Evolutionary conservation across 1,284 basidiomycete genomes (phyloP).

Genomic region (Bjerkandera adusta): DNA sequence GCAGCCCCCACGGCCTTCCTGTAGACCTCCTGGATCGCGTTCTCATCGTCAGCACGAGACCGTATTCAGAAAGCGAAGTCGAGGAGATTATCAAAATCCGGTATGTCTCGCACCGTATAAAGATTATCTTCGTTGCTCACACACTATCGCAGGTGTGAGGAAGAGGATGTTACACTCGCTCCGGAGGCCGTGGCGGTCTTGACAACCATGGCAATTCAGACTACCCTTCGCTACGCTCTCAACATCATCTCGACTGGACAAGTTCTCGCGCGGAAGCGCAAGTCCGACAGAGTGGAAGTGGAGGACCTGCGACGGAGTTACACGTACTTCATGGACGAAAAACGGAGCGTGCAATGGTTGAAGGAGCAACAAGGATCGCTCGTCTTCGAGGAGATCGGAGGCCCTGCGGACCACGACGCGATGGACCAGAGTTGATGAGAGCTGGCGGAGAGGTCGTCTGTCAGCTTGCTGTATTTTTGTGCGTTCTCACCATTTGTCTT

Average conservation of each 20-base stretch:
- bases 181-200: slow-evolving; percentile 76
- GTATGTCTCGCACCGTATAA: slow-evolving; percentile 33
- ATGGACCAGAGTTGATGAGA: slow-evolving; percentile 34
- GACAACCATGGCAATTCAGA: slow-evolving; percentile 83
- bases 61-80: slow-evolving; percentile 86
- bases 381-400: slow-evolving; percentile 65
- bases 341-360: slow-evolving; percentile 92
- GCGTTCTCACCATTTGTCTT: too few species aligned
- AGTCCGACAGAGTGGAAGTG: slow-evolving; percentile 73
- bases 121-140: slow-evolving; percentile 6
- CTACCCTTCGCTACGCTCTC: slow-evolving; percentile 86
- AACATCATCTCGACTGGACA: slow-evolving; percentile 92
- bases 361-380: slow-evolving; percentile 79
- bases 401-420: slow-evolving; percentile 25
- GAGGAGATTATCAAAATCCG: slow-evolving; percentile 91
- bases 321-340: slow-evolving; percentile 93
- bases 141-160: slow-evolving; percentile 67
- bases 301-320: slow-evolving; percentile 86
- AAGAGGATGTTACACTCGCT: slow-evolving; percentile 92
- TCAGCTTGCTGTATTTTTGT: too few species aligned
- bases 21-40: slow-evolving; percentile 94
- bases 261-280: slow-evolving; percentile 80
- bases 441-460: too few species aligned
- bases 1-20: slow-evolving; percentile 92
- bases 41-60: slow-evolving; percentile 91